phyloP scores from a whole-genome alignment of 1,284 basidiomycete genomes.

The Sanghuangporus weigelae region DNA sequence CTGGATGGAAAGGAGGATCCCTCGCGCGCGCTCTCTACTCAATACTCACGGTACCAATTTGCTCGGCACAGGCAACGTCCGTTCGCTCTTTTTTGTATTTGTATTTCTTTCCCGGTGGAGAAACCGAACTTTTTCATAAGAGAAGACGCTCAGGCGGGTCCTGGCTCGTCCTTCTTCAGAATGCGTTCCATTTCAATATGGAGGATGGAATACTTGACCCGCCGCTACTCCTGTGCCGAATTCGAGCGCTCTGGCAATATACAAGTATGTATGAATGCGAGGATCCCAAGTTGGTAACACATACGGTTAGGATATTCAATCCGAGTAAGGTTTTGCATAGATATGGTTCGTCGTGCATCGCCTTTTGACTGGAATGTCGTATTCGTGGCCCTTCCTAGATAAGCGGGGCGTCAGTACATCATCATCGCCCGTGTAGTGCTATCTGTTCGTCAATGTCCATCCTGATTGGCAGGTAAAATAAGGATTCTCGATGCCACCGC shows the following conservation, averaged over 20 bases:
- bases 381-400: neutral
- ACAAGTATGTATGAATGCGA: neutral
- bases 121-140: neutral
- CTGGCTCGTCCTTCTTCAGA: no score
- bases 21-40: neutral
- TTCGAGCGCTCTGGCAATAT: neutral
- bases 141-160: neutral
- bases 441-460: neutral
- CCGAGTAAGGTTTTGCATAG: neutral
- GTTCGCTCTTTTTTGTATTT: neutral
- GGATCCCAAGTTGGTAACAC: neutral
- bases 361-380: neutral
- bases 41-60: neutral
- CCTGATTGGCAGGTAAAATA: neutral
- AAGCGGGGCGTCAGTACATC: neutral
- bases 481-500: neutral
- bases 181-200: neutral
- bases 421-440: conserved; percentile 2
- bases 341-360: neutral
- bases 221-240: neutral
- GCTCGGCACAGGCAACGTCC: neutral
- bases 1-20: neutral
- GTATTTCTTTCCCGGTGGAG: no score
- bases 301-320: neutral
- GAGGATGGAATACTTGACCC: neutral